Evolutionary conservation across 306 rosid genomes (phyloP), one percentile per base, ranked within the genome.

Genomic region (Glycine tomentella): DNA sequence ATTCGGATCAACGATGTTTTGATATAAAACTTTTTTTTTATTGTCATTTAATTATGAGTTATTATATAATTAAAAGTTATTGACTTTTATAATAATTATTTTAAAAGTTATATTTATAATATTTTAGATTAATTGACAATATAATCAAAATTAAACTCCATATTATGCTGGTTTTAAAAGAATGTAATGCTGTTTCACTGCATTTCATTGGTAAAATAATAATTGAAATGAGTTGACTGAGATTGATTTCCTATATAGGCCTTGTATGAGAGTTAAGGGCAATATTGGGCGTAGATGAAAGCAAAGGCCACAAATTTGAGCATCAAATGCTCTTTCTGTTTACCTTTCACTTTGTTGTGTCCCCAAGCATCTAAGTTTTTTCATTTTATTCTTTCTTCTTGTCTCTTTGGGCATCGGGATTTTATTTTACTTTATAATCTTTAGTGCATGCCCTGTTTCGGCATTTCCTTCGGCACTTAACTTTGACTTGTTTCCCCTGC

Each of bases 301-400:
- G 74, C 46, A 76, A 82, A 48, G 81, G 89, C 81, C 89, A 86
- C 85, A 79, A 69, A 73, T 72, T 67, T 78, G 38, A 81, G 92
- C 90, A 91, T 87, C 91, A 58, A 65, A 67, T 87, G 83, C 89
- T 82, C 38, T 82, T 10, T 61, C 3, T 76, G 3, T 66, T 20
- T 36, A 65, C 66, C 46, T 79, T 77, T 71, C 74, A 74, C 82
- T 82, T 80, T 82, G 75, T 71, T 81, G 82, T 84, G 40, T 71
- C 50, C 69, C 40, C 15, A 73, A 73, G 72, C 68, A 68, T 80
- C 81, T 52, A 69, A 66, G 46, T 81, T 64, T 68, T 44, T 81
- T 62, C 52, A 72, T 53, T 46, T 67, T 76, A n/a, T 76, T 40
- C 57, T 2, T 75, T 52, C 25, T 20, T 20, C 12, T 74, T 62